Conservation (phyloP, 2,329 filamentous ascomycete species). For the Ceratocystiopsis minuta region DNA sequence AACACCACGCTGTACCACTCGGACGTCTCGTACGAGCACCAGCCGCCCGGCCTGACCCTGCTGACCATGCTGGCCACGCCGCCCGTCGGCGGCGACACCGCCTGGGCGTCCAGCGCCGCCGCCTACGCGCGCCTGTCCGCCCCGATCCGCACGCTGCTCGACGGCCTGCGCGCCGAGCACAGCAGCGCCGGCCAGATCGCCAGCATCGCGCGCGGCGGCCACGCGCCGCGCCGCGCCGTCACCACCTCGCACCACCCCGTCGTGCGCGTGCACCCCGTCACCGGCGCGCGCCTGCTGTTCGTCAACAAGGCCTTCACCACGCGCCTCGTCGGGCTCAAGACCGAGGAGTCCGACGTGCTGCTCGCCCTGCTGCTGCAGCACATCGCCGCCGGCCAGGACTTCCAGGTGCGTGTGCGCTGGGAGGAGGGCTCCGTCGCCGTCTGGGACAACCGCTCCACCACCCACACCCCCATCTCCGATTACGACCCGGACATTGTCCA, state of each 20-base stretch:
- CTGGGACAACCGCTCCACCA: constrained; percentile 46
- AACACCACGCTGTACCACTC: constrained; percentile 21
- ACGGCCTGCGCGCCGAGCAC: constrained; percentile 20
- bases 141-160: constrained; percentile 17
- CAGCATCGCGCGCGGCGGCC: constrained; percentile 16
- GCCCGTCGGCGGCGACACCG: constrained; percentile 19
- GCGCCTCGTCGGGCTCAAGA: constrained; percentile 45
- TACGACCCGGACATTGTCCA: constrained; percentile 22
- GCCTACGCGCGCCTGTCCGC: constrained; percentile 19
- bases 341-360: constrained; percentile 47
- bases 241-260: constrained; percentile 59
- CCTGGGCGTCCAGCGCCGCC: constrained; percentile 18
- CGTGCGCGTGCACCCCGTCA: constrained; percentile 61
- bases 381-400: constrained; percentile 38
- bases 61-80: constrained; percentile 19
- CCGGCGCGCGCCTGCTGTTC: constrained; percentile 68
- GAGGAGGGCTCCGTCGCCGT: constrained; percentile 45
- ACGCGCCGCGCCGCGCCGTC: constrained; percentile 20
- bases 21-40: constrained; percentile 23
- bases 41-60: constrained; percentile 22
- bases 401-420: constrained; percentile 51
- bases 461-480: constrained; percentile 25
- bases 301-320: constrained; percentile 47
- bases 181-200: constrained; percentile 19
- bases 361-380: constrained; percentile 51